These are phyloP conservation scores for Gossypium australe DNA, from an alignment of 345 rosid genomes.

Conservation along the genomic window DNA sequence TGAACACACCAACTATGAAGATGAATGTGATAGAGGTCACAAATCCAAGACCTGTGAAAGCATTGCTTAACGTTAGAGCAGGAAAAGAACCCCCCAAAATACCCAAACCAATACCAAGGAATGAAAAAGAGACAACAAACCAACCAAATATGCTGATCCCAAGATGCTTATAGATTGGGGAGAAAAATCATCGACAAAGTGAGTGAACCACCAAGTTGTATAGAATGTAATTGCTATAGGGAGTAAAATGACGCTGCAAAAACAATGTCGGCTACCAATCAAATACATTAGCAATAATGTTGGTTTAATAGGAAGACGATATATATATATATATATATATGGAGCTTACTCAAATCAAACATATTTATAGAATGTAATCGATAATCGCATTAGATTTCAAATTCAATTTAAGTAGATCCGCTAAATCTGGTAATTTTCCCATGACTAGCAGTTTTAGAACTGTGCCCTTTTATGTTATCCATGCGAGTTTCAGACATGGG, in stretches of 20 bases:
- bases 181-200: slow-evolving; percentile 63
- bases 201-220: slow-evolving; percentile 73
- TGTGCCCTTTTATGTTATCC: no score
- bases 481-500: no score
- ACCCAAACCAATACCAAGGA: background rate
- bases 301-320: background rate
- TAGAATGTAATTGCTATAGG: slow-evolving; percentile 73
- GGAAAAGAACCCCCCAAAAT: background rate
- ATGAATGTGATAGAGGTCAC: slow-evolving; percentile 64
- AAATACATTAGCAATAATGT: background rate
- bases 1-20: slow-evolving; percentile 60
- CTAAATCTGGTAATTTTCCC: background rate
- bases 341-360: background rate
- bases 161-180: slow-evolving; percentile 64
- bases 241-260: slow-evolving; percentile 58
- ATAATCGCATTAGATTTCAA: background rate
- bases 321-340: background rate
- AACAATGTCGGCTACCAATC: background rate
- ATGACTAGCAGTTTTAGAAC: background rate
- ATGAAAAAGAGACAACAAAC: slow-evolving; percentile 11
- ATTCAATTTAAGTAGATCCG: background rate
- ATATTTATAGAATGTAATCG: background rate
- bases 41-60: slow-evolving; percentile 59
- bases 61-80: background rate
- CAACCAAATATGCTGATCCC: slow-evolving; percentile 66